These are phyloP conservation scores for Spatholobus suberectus DNA, from an alignment of 306 rosid species.

Conservation along the genomic window DNA sequence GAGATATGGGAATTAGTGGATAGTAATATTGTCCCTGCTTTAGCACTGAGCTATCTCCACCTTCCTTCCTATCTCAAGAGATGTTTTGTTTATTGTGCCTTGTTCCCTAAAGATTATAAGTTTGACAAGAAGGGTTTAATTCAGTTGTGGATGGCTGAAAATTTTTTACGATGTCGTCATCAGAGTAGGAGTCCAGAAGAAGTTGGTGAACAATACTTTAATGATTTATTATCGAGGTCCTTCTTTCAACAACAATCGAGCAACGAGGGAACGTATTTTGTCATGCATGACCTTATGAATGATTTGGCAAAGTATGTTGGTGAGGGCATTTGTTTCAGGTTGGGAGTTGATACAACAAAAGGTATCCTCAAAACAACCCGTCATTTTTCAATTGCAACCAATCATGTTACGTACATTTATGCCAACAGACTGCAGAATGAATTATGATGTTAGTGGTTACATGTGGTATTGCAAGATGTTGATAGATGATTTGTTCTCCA, in stretches of 20 bases:
- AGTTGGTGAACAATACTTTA: not conserved
- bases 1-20: not conserved
- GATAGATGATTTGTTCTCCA: not conserved
- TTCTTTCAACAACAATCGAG: not conserved
- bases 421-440: not conserved
- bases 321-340: not conserved
- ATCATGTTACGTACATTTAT: not conserved
- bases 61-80: constrained; percentile 1
- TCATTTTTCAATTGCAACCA: not conserved
- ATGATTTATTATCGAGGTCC: constrained; percentile 13
- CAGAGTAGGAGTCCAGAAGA: not conserved
- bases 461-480: not conserved
- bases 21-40: not conserved
- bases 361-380: not conserved
- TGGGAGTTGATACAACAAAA: not conserved
- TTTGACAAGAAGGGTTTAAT: not conserved
- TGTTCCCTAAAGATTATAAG: not conserved
- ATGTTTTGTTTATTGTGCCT: not conserved
- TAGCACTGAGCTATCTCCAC: not conserved
- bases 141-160: not conserved
- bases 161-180: not conserved
- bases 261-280: not conserved
- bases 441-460: not conserved
- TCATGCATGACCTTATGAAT: not conserved
- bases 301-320: not conserved